Conservation (phyloP, 805 yeast genomes). For the Metschnikowia hibisci region DNA sequence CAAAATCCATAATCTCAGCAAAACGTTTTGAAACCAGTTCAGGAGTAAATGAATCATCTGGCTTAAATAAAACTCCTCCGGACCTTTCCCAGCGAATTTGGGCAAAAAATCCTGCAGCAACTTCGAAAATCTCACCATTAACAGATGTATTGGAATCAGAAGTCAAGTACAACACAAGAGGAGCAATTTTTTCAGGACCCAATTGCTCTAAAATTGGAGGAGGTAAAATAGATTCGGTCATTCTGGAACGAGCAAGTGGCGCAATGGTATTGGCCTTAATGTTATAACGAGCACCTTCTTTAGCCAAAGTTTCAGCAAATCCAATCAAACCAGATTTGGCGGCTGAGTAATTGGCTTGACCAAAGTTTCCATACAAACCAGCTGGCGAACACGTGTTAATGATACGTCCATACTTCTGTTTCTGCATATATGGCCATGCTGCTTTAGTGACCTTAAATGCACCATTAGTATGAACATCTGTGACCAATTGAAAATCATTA, state of each 20-base stretch:
- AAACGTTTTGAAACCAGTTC: slow-evolving; percentile 73
- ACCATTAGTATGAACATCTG: slow-evolving; percentile 87
- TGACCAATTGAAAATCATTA: slow-evolving; percentile 71
- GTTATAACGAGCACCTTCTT: slow-evolving; percentile 85
- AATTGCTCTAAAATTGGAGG: slow-evolving; percentile 76
- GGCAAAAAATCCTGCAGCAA: slow-evolving; percentile 90
- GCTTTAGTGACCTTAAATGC: slow-evolving; percentile 80
- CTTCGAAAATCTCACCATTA: slow-evolving; percentile 78
- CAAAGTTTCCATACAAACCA: slow-evolving; percentile 94
- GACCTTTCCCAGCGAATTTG: slow-evolving; percentile 95
- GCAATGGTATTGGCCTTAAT: slow-evolving; percentile 85
- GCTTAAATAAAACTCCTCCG: slow-evolving; percentile 78
- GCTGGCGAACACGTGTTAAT: slow-evolving; percentile 97
- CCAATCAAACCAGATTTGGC: slow-evolving; percentile 91
- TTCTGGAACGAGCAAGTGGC: slow-evolving; percentile 91
- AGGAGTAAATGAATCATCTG: slow-evolving; percentile 75
- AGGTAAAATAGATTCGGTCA: slow-evolving; percentile 90
- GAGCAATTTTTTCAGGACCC: slow-evolving; percentile 88
- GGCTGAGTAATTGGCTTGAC: slow-evolving; percentile 93
- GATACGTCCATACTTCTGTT: slow-evolving; percentile 84
- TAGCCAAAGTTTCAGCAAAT: slow-evolving; percentile 88
- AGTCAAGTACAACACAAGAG: slow-evolving; percentile 76
- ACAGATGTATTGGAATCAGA: slow-evolving; percentile 54
- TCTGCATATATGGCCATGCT: slow-evolving; percentile 86
- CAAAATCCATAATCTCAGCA: slow-evolving; percentile 59